phyloP scores from a whole-genome alignment of 2,329 filamentous ascomycete genomes.

The Fusarium azukiicola region DNA sequence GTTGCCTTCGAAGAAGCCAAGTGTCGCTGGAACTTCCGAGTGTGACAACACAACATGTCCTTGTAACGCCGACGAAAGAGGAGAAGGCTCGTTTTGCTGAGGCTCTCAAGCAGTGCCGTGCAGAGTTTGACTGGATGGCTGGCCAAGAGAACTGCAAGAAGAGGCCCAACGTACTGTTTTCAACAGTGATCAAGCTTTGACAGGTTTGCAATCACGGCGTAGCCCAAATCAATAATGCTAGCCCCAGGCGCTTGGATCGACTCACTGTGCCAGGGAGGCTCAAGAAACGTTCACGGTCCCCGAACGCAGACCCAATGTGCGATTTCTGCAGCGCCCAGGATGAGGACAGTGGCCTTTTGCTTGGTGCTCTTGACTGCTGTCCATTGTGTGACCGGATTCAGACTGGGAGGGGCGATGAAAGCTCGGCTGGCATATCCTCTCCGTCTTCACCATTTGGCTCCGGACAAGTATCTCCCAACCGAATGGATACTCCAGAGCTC shows the following conservation, averaged over 20 bases:
- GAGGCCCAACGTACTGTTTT: background rate
- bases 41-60: accelerated
- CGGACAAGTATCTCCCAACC: background rate
- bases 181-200: conserved; percentile 22
- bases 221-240: accelerated
- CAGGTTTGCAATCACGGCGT: conserved; percentile 25
- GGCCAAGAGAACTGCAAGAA: background rate
- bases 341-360: accelerated
- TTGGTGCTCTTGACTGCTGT: background rate
- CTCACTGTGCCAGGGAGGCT: accelerated
- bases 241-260: accelerated
- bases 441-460: background rate
- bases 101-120: background rate
- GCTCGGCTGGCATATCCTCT: background rate
- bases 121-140: conserved; percentile 17
- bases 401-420: accelerated
- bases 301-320: background rate
- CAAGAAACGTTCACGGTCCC: accelerated
- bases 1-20: conserved; percentile 5
- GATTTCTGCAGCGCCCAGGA: background rate
- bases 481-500: accelerated
- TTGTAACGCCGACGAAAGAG: accelerated
- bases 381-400: background rate
- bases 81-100: accelerated
- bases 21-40: accelerated